These are phyloP conservation scores for Blastobotrys peoriensis DNA, from an alignment of 805 yeast species.

Conservation along the genomic window DNA sequence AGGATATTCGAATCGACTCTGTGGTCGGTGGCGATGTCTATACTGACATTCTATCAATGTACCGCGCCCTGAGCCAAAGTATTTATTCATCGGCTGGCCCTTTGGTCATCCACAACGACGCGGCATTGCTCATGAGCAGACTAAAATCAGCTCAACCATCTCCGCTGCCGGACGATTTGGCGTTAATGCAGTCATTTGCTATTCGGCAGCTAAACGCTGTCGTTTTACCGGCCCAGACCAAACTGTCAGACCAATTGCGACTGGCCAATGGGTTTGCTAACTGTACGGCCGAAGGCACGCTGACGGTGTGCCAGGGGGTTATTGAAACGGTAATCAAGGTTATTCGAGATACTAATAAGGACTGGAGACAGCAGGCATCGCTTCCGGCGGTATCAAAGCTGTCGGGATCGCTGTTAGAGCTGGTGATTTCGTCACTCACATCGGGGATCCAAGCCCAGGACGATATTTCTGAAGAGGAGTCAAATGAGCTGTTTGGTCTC, in stretches of 20 bases:
- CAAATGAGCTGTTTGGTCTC: constrained; percentile 17
- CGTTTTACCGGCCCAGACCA: constrained; percentile 5
- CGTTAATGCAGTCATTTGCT: constrained; percentile 8
- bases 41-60: constrained; percentile 19
- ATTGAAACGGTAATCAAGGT: constrained; percentile 12
- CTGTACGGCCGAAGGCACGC: constrained; percentile 14
- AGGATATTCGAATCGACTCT: constrained; percentile 1
- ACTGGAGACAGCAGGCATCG: constrained; percentile 14
- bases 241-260: constrained; percentile 7
- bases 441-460: constrained; percentile 16
- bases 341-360: constrained; percentile 8
- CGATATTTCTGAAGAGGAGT: constrained; percentile 30
- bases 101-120: constrained; percentile 18
- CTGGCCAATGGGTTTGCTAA: constrained; percentile 18
- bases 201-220: constrained; percentile 8
- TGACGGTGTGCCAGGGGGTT: constrained; percentile 15
- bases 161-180: constrained; percentile 4
- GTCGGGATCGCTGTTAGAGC: constrained; percentile 23
- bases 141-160: neutral
- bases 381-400: constrained; percentile 10
- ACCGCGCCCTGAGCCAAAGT: constrained; percentile 19
- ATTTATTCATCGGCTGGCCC: constrained; percentile 11
- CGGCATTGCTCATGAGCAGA: constrained; percentile 3
- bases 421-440: constrained; percentile 20
- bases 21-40: constrained; percentile 2